Evolutionary conservation across 2,329 filamentous ascomycete genomes (phyloP), one percentile per base, ranked within the genome.

Genomic region (Neonectria neomacrospora): DNA sequence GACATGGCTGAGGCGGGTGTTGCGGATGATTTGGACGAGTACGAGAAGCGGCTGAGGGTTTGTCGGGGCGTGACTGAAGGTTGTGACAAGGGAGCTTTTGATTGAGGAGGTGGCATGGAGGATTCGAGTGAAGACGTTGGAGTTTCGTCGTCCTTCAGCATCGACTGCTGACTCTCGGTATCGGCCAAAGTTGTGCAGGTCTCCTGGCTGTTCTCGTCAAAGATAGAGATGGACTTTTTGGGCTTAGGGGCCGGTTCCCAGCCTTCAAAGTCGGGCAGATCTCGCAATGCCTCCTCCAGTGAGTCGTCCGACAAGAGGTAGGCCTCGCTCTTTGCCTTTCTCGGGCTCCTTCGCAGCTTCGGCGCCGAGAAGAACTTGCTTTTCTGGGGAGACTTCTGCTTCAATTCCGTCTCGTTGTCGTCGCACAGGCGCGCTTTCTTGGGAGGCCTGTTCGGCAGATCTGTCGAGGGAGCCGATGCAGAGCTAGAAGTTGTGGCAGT

Each of bases 401-500:
- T 71, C 2, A 70, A 62, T 11, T 73, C 76, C 7, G 68, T 67
- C 44, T 86, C 83, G 8, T 81, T 68, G 34, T 86, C 82, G 5
- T 83, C 79, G 61, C 84, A 87, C 7, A 88, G 74, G 39, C 86
- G 83, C 42, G 82, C 82, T 74, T 88, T 88, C 78, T 89, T 89
- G 56, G 80, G 80, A 22, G 86, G 86, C 53, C 85, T 68, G 37
- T 51, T 69, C n/a, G 63, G 48, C 58, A 67, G 41, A 26, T 78
- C 75, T 18, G 67, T 57, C 26, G 68, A 64, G 34, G 63, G 58
- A n/a, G 37, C 47, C 20, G 54, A 26, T 44, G 63, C 30, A 14
- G 64, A 47, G 50, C 47, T 64, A 14, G 68, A 64, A 5, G 65
- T 16, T 14, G 64, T 64, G 30, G 55, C 51, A n/a, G 26, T 48